Base-by-base conservation (phyloP, 768 basidiomycete species). In the Austroboletus eburneus region DNA sequence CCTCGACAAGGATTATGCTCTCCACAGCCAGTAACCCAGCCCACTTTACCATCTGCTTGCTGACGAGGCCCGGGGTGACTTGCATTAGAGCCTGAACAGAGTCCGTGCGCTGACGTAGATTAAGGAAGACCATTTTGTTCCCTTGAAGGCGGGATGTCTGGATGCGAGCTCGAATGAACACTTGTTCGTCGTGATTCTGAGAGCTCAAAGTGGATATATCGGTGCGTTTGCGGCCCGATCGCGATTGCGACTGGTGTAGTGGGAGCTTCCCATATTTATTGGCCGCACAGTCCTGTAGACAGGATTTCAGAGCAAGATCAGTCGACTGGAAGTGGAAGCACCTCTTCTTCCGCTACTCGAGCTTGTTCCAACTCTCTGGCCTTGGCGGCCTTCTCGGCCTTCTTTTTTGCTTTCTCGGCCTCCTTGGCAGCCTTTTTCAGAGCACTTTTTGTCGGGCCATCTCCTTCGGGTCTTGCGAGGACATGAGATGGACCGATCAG, bases 11-110 rank as follows among this genome's bases (percentile, higher is more conserved):
- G 5, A 98, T 85, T 59, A 99, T 93, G 48, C 86, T 89, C 72
- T 99, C 96, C 57, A 79, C 79, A 22, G 84, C 72, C 41, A 98
- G 69, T 21, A 79, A 63, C 17, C 83, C 82, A 16, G 85, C 80
- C 87, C 88, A 98, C 69, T 92, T 96, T 32, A 92, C 80, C 96
- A 99, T 99, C 65, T 95, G 93, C 69, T 94, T 97, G 51, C 91
- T 94, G 22, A 98, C 77, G 58, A 79, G 83, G 38, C 80, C 86
- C 10, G 81, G 77, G 9, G 85, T 71, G 20, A 87, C 80, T 39
- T 73, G 68, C 50, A 95, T 72, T 33, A 98, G 71, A 29, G 87
- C 93, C 64, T 98, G 95, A 9, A 99, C 83, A 45, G 94, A 76
- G 61, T 86, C 77, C 13, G 78, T 84, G 56, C 88, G 80, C 66